Percentiles rank a stretch among this genome's conserved stretches.
Conservation (phyloP, 2,329 filamentous ascomycete genomes). For the Clonostachys solani region DNA sequence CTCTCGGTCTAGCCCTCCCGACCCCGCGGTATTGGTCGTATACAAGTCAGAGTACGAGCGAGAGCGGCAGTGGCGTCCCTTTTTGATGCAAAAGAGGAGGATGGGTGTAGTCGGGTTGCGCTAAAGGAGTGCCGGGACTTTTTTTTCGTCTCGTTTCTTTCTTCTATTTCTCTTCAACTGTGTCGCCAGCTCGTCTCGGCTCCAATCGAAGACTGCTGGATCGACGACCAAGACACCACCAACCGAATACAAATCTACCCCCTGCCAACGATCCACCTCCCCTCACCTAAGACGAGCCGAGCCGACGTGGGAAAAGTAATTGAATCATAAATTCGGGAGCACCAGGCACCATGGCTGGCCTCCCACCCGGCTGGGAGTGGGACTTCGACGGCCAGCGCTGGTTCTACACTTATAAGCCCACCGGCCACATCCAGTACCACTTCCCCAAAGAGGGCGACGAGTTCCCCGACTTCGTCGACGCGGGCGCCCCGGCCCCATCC, state of each 20-base stretch:
- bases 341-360: conserved; percentile 20
- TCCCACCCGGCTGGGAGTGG: conserved; percentile 51
- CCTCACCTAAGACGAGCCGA: too few species aligned
- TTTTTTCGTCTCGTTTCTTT: not conserved
- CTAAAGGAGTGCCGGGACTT: too few species aligned
- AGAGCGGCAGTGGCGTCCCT: too few species aligned
- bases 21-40: too few species aligned
- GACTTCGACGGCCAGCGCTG: conserved; percentile 55
- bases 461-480: conserved; percentile 46
- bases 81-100: too few species aligned
- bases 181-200: not conserved
- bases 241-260: too few species aligned
- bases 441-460: conserved; percentile 55
- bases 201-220: too few species aligned
- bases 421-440: conserved; percentile 49
- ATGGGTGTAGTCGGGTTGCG: too few species aligned
- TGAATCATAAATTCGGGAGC: not conserved
- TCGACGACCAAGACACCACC: too few species aligned
- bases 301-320: not conserved
- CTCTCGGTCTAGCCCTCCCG: too few species aligned
- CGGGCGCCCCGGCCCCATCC: conserved; percentile 25
- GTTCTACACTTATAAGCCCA: conserved; percentile 53
- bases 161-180: not conserved
- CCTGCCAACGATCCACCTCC: too few species aligned
- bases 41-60: too few species aligned